phyloP scores from a whole-genome alignment of 257 asterid genomes.

The Thymus quinquecostatus region DNA sequence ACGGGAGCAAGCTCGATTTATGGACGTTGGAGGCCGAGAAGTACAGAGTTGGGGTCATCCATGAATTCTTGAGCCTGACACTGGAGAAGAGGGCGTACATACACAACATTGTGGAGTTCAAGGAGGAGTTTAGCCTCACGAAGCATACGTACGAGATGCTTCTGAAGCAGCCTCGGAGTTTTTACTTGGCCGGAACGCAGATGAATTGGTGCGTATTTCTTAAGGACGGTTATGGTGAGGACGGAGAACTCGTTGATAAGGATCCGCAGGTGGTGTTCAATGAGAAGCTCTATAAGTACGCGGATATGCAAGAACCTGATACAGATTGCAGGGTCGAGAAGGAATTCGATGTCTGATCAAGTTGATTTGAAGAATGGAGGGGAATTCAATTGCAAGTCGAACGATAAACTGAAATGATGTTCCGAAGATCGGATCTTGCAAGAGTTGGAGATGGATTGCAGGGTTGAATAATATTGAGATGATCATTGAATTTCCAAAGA shows the following conservation, averaged over 20 bases:
- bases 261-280: conserved; percentile 81
- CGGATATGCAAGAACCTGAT: conserved; percentile 59
- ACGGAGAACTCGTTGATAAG: conserved; percentile 62
- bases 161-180: conserved; percentile 74
- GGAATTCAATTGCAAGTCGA: not conserved
- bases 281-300: conserved; percentile 61
- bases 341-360: not conserved
- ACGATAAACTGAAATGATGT: not conserved
- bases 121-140: conserved; percentile 85
- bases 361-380: not conserved
- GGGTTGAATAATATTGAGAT: not conserved
- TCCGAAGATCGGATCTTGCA: not conserved
- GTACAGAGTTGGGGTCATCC: conserved; percentile 82
- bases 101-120: conserved; percentile 93
- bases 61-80: conserved; percentile 92
- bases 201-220: conserved; percentile 98
- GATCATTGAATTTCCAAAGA: conserved; percentile 4
- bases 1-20: conserved; percentile 72
- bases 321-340: conserved; percentile 19
- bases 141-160: conserved; percentile 89
- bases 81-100: conserved; percentile 95
- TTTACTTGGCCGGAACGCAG: conserved; percentile 90
- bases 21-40: conserved; percentile 97
- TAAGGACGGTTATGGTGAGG: conserved; percentile 82
- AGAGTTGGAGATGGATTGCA: conserved; percentile 5